phyloP scores from a whole-genome alignment of 2,329 filamentous ascomycete genomes.

The Aureobasidium pullulans region DNA sequence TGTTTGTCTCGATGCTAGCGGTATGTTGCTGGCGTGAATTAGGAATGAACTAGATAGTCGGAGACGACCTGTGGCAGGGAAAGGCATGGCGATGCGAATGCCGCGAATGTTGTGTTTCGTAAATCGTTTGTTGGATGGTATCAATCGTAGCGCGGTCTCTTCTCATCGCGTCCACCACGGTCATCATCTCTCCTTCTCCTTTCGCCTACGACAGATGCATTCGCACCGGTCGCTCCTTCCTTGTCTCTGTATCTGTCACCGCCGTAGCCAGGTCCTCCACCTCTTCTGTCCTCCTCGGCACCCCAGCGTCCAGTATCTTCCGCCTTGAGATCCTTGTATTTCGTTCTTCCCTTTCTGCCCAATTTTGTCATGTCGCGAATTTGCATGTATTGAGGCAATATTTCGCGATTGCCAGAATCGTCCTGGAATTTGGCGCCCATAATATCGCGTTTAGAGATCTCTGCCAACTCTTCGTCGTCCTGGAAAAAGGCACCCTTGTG shows the following conservation, averaged over 20 bases:
- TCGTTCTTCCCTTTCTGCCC: conserved; percentile 83
- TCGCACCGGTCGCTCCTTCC: conserved; percentile 55
- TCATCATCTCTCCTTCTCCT: conserved; percentile 41
- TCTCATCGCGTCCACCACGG: conserved; percentile 35
- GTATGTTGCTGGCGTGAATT: no score
- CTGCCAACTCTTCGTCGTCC: conserved; percentile 55
- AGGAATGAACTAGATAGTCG: no score
- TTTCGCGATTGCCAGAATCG: conserved; percentile 72
- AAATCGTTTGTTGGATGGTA: background rate
- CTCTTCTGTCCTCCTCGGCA: conserved; percentile 44
- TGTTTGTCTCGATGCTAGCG: no score
- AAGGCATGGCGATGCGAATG: no score
- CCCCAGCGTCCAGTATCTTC: conserved; percentile 93
- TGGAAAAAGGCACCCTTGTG: conserved; percentile 96
- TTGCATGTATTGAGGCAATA: conserved; percentile 85
- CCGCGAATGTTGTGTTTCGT: background rate
- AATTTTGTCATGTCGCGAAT: conserved; percentile 89
- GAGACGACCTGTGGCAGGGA: no score
- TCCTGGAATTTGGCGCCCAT: conserved; percentile 80
- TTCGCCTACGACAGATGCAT: conserved; percentile 62
- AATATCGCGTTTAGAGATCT: conserved; percentile 68
- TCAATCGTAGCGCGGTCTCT: conserved; percentile 35
- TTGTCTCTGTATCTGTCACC: conserved; percentile 53
- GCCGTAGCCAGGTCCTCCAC: conserved; percentile 43
- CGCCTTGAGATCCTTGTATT: conserved; percentile 77